These are phyloP conservation scores for Globisporangium echinulatum DNA, from an alignment of 352 stramenopile genomes.

Conservation along the genomic window DNA sequence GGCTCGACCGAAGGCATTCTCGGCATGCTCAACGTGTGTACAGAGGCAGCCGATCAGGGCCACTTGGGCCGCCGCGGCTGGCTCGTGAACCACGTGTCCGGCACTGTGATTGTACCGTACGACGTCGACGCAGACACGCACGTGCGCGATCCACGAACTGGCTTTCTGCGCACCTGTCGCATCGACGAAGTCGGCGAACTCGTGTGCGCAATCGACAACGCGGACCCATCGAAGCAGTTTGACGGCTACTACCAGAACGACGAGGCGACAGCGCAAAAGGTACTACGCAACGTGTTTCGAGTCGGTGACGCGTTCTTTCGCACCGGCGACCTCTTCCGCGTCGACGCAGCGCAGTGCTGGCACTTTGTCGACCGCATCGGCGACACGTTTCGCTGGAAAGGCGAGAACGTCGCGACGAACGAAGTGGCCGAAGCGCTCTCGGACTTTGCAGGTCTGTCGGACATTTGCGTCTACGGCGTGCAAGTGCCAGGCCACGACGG, in stretches of 20 bases:
- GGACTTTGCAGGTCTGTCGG: conserved; percentile 65
- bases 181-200: conserved; percentile 69
- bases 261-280: conserved; percentile 78
- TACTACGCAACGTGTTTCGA: conserved; percentile 74
- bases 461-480: conserved; percentile 77
- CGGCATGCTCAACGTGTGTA: conserved; percentile 77
- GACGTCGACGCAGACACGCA: conserved; percentile 73
- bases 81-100: conserved; percentile 43
- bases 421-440: conserved; percentile 82
- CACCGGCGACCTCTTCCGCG: conserved; percentile 86
- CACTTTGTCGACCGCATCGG: conserved; percentile 90
- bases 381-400: conserved; percentile 93
- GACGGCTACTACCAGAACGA: conserved; percentile 85
- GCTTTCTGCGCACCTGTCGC: conserved; percentile 42
- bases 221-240: conserved; percentile 63
- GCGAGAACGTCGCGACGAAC: conserved; percentile 90
- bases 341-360: conserved; percentile 67
- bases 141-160: conserved; percentile 34
- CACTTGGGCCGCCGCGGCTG: conserved; percentile 59
- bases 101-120: conserved; percentile 68
- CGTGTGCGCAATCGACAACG: conserved; percentile 46
- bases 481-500: conserved; percentile 71
- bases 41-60: conserved; percentile 40
- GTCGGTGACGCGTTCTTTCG: conserved; percentile 87
- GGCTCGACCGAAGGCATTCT: conserved; percentile 86